These are phyloP conservation scores for Wallacemonas sp. DNA, from an alignment of 208 protist species.

Conservation along the genomic window DNA sequence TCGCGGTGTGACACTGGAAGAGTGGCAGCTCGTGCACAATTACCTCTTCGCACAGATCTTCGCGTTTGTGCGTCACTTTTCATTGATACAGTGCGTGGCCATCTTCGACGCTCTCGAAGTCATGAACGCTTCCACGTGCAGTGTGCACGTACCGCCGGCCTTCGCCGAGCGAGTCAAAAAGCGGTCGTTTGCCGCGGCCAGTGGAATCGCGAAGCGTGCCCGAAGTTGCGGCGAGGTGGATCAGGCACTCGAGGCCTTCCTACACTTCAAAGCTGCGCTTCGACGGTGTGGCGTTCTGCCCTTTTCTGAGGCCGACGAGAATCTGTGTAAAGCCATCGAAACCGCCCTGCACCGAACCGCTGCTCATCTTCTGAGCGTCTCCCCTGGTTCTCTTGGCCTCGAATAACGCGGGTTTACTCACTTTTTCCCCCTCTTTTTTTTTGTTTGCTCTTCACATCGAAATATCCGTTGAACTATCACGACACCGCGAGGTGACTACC, in stretches of 20 bases:
- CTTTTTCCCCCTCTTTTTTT: constrained; percentile 14
- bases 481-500: too few species aligned
- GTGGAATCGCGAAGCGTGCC: constrained; percentile 15
- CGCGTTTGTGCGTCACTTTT: constrained; percentile 31
- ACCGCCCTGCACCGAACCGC: neutral
- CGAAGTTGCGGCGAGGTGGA: constrained; percentile 8
- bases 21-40: constrained; percentile 50
- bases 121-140: constrained; percentile 50
- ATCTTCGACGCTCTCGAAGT: constrained; percentile 57
- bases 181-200: constrained; percentile 23
- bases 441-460: too few species aligned
- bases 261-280: constrained; percentile 31
- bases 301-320: constrained; percentile 24
- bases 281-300: constrained; percentile 45
- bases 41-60: constrained; percentile 64
- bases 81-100: constrained; percentile 36
- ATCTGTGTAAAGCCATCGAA: neutral
- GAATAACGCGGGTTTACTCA: neutral
- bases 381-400: neutral
- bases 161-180: constrained; percentile 58
- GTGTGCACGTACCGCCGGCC: constrained; percentile 35
- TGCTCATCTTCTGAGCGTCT: neutral
- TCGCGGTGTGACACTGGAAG: constrained; percentile 5
- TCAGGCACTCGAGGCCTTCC: constrained; percentile 10
- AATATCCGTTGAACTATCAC: too few species aligned